phyloP scores from a whole-genome alignment of 1,284 basidiomycete genomes.

The Trichosporon faecale region DNA sequence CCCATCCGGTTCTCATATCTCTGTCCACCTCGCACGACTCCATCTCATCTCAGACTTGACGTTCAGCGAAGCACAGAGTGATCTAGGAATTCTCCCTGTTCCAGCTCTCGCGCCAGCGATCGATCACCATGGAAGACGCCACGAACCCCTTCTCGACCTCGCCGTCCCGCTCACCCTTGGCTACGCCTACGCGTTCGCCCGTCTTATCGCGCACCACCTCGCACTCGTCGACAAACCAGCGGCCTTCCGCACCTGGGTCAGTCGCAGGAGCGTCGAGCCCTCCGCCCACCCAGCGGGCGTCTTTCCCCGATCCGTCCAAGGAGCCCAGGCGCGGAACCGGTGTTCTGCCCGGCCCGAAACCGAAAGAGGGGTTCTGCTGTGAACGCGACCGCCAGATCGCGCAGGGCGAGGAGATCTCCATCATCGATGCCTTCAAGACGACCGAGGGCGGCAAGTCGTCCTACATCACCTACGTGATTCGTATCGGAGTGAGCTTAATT shows the following conservation, averaged over 20 bases:
- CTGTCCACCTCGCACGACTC: not conserved
- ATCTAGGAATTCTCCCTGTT: not conserved
- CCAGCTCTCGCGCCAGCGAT: not conserved
- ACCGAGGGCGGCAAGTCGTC: constrained; percentile 76
- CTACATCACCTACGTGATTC: constrained; percentile 94
- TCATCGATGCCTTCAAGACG: constrained; percentile 93
- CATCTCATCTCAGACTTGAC: not conserved
- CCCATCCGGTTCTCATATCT: not conserved
- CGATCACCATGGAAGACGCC: constrained; percentile 24
- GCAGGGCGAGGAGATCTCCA: constrained; percentile 53
- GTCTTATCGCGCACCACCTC: constrained; percentile 23
- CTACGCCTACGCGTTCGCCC: constrained; percentile 13
- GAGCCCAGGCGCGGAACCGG: constrained; percentile 37
- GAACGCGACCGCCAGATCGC: constrained; percentile 47
- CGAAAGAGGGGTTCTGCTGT: constrained; percentile 49
- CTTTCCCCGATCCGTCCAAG: constrained; percentile 47
- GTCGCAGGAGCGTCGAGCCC: constrained; percentile 40
- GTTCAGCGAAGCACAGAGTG: not conserved
- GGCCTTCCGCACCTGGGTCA: constrained; percentile 4
- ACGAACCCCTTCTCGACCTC: constrained; percentile 24
- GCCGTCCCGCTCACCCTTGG: constrained; percentile 13
- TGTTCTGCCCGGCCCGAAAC: constrained; percentile 42
- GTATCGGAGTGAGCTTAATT: constrained; percentile 67
- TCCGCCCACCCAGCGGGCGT: constrained; percentile 48
- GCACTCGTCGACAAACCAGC: constrained; percentile 12